Base-by-base conservation (phyloP, 192 early-diverging fungal species). In the Coemansia sp. region DNA sequence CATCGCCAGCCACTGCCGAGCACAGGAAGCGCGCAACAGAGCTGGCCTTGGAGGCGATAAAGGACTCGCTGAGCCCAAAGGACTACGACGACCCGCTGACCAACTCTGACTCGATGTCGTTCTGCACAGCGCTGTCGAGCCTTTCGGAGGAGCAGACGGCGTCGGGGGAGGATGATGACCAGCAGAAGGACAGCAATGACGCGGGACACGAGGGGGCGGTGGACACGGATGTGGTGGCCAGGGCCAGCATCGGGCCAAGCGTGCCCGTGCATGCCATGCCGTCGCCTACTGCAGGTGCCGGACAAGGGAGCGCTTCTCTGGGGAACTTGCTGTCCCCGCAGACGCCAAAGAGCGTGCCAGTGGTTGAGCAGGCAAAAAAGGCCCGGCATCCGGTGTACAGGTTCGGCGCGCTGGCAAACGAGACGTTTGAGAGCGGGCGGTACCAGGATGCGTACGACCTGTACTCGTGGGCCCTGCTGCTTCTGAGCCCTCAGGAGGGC, bases 381-480 rank as follows among this genome's bases (percentile, higher is more conserved):
- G 78, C 78, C 6, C 72, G 78, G 19, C 78, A 81, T 13, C 78
- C 78, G 23, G 72, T 83, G 55, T 83, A 83, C 52, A 35, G 55
- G 7, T 65, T 83, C 24, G 72, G 72, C 2, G 60, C 75, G 20
- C 42, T 71, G 61, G 87, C 85, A 16, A 88, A 86, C 63, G 78
- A 82, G 18, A 75, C 71, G 25, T 88, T 77, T 55, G 83, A 82
- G 50, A 54, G 69, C 19, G 83, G 85, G 30, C 61, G 64, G 23
- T 84, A 86, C 64, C 57, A 63, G 39, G 82, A 80, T 0, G 84
- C 87, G 3, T 78, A 76, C 62, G 74, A 72, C 13, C 28, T 81
- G 28, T 83, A 83, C 62, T 72, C 81, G 60, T 74, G 72, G 72
- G 75, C 81, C 0, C 53, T 83, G 51, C 55, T 64, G 35, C 62